Base-by-base conservation (phyloP, 1,139 yeast genomes). In the Ashbya aceris region DNA sequence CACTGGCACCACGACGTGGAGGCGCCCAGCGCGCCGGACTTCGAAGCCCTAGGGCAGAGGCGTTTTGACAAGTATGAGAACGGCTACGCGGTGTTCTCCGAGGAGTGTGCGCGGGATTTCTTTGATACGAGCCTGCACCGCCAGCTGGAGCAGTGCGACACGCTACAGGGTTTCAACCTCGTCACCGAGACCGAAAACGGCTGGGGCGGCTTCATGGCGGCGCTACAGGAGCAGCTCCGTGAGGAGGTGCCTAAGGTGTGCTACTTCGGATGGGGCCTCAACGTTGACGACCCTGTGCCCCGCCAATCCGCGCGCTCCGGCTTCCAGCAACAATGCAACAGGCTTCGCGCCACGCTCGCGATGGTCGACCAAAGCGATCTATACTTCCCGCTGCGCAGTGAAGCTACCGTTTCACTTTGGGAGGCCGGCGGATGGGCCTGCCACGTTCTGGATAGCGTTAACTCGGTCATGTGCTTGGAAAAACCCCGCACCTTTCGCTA, bases 201-300 rank as follows among this genome's bases (percentile, higher is more conserved):
- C 0, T 91, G 97, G 97, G 81, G 89, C 35, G 96, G 95, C 0
- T 80, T 83, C 51, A 64, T 84, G 1, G 60, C 67, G 30, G 70
- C 70, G 36, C 52, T 79, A 49, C 48, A 87, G 28, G 57, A 67
- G 10, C 72, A 70, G 14, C 45, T 87, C 27, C 68, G 76, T 41
- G 96, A 89, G 59, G 95, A 86, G 48, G 79, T 77, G 51, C 78
- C 87, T 7, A 83, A 82, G 54, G 69, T 71, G 2, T 58, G 72
- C 14, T 52, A 84, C 0, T 75, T 83, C 63, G 63, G 74, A 0
- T 80, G 83, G 80, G 76, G 72, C 0, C 45, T 73, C 12, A 66
- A 64, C 42, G 60, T 66, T 38, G 53, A 58, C 14, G 61, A 58
- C 41, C 49, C 50, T 10, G 44, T 52, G 27, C 49, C 50, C 6